phyloP scores from a whole-genome alignment of 305 asterid species.

The Plantago lanceolata region DNA sequence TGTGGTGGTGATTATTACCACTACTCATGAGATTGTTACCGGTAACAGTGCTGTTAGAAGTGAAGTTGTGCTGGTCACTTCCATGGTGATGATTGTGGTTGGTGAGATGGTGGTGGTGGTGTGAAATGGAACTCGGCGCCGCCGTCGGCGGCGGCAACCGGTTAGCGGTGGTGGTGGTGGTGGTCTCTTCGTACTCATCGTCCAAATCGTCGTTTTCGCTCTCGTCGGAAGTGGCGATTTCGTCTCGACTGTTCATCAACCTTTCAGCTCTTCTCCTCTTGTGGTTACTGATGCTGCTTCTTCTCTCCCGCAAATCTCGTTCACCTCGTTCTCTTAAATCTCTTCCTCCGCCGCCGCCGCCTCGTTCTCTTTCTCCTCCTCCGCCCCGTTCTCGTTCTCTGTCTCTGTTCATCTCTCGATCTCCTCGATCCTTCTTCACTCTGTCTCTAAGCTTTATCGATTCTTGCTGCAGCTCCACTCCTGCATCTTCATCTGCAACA shows the following conservation, averaged over 20 bases:
- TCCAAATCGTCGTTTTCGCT: conserved; percentile 85
- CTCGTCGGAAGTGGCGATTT: conserved; percentile 64
- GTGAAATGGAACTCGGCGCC: conserved; percentile 35
- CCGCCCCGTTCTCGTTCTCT: conserved; percentile 26
- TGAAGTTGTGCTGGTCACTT: conserved; percentile 26
- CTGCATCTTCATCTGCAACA: conserved; percentile 79
- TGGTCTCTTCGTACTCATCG: conserved; percentile 56
- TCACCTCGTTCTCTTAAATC: conserved; percentile 52
- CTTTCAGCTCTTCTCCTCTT: conserved; percentile 70
- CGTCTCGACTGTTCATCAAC: conserved; percentile 43
- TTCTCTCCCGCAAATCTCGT: conserved; percentile 70
- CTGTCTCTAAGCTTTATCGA: conserved; percentile 72
- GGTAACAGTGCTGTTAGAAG: conserved; percentile 28
- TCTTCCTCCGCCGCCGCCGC: too few species aligned
- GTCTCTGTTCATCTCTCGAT: conserved; percentile 68
- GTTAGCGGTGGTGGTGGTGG: conserved; percentile 26
- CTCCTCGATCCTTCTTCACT: conserved; percentile 94
- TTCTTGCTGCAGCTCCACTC: conserved; percentile 77
- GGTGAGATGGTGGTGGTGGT: conserved; percentile 44
- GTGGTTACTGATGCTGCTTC: conserved; percentile 29
- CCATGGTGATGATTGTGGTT: conserved; percentile 31
- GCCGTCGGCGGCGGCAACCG: conserved; percentile 48
- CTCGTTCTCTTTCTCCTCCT: conserved; percentile 22
- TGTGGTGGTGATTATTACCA: conserved; percentile 34
- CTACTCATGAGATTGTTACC: too few species aligned